Conservation (phyloP, 192 early-diverging fungal species). For the Allomyces arbusculus region DNA sequence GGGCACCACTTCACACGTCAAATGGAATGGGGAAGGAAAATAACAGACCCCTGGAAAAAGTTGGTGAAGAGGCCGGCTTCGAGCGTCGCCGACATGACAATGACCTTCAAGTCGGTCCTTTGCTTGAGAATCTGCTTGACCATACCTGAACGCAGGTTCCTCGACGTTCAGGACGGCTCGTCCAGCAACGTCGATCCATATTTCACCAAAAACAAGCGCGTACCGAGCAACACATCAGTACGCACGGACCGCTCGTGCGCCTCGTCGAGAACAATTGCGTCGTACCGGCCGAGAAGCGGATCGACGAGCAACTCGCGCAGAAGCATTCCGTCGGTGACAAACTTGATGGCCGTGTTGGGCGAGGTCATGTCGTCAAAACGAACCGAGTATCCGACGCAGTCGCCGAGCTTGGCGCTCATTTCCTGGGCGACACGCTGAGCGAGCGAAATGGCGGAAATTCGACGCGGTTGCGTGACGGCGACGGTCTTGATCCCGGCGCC, state of each 20-base stretch:
- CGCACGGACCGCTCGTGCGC: conserved; percentile 94
- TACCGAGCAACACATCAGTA: conserved; percentile 88
- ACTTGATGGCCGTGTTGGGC: conserved; percentile 61
- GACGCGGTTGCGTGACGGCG: conserved; percentile 63
- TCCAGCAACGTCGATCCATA: no score
- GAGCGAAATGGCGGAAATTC: conserved; percentile 67
- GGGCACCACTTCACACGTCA: not conserved
- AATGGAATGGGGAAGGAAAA: not conserved
- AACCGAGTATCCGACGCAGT: conserved; percentile 79
- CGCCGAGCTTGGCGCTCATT: conserved; percentile 43
- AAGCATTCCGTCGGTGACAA: conserved; percentile 92
- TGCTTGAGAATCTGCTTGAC: conserved; percentile 65
- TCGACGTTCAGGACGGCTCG: not conserved
- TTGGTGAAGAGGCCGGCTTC: conserved; percentile 78
- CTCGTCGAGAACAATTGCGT: conserved; percentile 81
- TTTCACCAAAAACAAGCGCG: not conserved
- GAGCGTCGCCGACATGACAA: conserved; percentile 92
- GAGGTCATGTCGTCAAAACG: conserved; percentile 87
- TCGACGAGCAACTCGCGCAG: conserved; percentile 77
- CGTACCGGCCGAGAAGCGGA: conserved; percentile 50
- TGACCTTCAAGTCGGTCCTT: conserved; percentile 47
- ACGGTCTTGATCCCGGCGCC: conserved; percentile 42
- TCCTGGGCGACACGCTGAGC: conserved; percentile 62
- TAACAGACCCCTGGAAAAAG: conserved; percentile 62
- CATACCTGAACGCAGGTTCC: conserved; percentile 17